Base-by-base conservation (phyloP, 306 rosid species). In the Castanea mollissima region DNA sequence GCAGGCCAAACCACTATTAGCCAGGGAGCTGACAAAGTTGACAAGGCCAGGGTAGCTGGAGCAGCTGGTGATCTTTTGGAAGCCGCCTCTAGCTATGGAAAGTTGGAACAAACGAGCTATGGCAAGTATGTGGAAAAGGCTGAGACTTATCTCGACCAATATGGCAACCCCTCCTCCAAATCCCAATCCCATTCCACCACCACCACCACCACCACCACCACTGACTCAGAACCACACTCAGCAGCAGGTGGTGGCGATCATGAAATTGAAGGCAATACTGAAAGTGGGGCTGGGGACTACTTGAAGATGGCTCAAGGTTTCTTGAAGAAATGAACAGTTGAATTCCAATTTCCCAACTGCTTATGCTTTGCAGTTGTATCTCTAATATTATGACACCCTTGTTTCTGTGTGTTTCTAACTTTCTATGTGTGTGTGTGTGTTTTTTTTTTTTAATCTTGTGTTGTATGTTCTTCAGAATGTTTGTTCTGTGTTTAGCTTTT, bases 231-330 rank as follows among this genome's bases (percentile, higher is more conserved):
- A 49, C 54, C 71, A 34, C 71, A 67, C 52, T 7, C 49, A 32
- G 52, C 49, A 11, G 18, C 51, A 6, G 71, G 12, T 3, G 52
- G 44, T 31, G 35, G 5, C 31, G 70, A 16, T 35, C 6, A 0
- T 35, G 44, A 35, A 35, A 6, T 2, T 35, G 44, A 35, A 15
- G 70, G 21, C 21, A 0, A 16, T 29, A 29, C 70, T 31, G 70
- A 41, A 64, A 31, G 70, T 64, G 70, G 70, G 70, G 15, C 31
- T 65, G 88, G 85, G 27, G 88, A 25, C 21, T 74, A 74, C 57
- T 2, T 78, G 3, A 81, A 74, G 85, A 23, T 70, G 80, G 88
- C 88, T 4, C 49, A 70, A 20, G 81, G 88, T 49, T 85, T 74
- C 88, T 6, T 81, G 67, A 76, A 80, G 76, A 65, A 64, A 69